These are phyloP conservation scores for Oxytropis ochrocephala DNA, from an alignment of 306 rosid genomes.

Conservation along the genomic window DNA sequence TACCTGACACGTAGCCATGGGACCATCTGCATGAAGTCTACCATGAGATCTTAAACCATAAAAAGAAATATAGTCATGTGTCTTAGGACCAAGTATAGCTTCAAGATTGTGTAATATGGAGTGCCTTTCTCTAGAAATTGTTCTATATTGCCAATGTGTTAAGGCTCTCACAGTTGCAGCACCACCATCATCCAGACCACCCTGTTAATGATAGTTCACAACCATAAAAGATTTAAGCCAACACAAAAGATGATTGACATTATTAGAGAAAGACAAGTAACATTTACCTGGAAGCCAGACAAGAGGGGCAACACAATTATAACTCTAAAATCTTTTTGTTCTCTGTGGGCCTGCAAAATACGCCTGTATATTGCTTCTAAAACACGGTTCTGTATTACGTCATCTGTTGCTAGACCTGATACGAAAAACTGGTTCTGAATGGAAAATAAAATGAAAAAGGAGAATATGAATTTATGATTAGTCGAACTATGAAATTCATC, in stretches of 20 bases:
- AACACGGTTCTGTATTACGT: conserved; percentile 66
- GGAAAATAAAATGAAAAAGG: conserved; percentile 16
- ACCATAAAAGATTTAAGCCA: background rate
- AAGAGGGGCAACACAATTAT: conserved; percentile 85
- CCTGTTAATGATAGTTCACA: conserved; percentile 41
- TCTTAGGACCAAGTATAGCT: conserved; percentile 65
- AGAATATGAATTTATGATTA: conserved; percentile 1
- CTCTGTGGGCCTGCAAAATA: conserved; percentile 75
- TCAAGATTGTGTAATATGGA: conserved; percentile 76
- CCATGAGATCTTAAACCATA: conserved; percentile 92
- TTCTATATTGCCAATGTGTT: conserved; percentile 97
- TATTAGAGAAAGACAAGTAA: background rate
- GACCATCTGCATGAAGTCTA: conserved; percentile 68
- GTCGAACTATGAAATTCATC: background rate
- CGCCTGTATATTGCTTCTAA: conserved; percentile 84
- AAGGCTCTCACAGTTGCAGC: conserved; percentile 99
- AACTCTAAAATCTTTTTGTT: conserved; percentile 71
- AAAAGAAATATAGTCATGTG: conserved; percentile 86
- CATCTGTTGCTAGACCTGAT: conserved; percentile 85
- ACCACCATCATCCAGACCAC: conserved; percentile 92
- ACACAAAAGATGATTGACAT: background rate
- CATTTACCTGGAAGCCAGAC: conserved; percentile 93
- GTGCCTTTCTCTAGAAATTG: conserved; percentile 70
- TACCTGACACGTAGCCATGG: conserved; percentile 91
- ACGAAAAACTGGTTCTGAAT: conserved; percentile 92